Base-by-base conservation (phyloP, 148 eudicot genomes). In the Rhododendron williamsianum region DNA sequence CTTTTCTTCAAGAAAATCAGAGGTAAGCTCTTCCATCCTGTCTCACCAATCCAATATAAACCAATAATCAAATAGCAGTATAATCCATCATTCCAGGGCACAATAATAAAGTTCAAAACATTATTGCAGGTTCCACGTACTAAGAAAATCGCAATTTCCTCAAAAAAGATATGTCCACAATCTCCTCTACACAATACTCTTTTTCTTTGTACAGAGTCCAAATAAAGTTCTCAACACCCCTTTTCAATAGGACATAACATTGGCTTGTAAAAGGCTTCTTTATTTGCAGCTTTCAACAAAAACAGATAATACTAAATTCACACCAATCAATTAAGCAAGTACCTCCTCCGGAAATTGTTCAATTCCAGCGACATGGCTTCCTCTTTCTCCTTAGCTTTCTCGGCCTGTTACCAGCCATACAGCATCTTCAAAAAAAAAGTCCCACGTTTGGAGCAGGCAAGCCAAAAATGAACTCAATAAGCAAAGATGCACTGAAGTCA, bases 311-410 rank as follows among this genome's bases (percentile, higher is more conserved):
- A 30, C 16, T 7, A 36, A 35, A 74, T 30, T 74, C 38, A 30
- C 48, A 41, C 67, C 15, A 73, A 51, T 69, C 18, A 71, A 71
- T 38, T 21, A 36, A 81, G 33, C 65, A 80, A 33, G 27, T 91
- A 97, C 99, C 94, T 93, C 84, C 52, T 90, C 88, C 92, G 91
- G 73, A 86, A 87, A 63, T 89, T 91, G 56, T 87, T 81, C 78
- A 93, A 73, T 87, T 95, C 92, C 83, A 92, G 90, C 54, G 90
- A 91, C 91, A 93, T 86, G 80, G 86, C 33, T 85, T 95, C 99
- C 89, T 88, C 96, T 85, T 90, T 92, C 86, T 96, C 99, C 91
- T 92, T 96, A 6, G 97, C 94, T 84, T 94, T 93, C 87, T 96
- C 98, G 27, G 99, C 98, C 99, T 97, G 90, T 88, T 41, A 76